Percentiles rank a stretch among this genome's conserved stretches.
These are phyloP conservation scores for Leishmania arabica DNA, from an alignment of 208 protist genomes.

Conservation along the genomic window DNA sequence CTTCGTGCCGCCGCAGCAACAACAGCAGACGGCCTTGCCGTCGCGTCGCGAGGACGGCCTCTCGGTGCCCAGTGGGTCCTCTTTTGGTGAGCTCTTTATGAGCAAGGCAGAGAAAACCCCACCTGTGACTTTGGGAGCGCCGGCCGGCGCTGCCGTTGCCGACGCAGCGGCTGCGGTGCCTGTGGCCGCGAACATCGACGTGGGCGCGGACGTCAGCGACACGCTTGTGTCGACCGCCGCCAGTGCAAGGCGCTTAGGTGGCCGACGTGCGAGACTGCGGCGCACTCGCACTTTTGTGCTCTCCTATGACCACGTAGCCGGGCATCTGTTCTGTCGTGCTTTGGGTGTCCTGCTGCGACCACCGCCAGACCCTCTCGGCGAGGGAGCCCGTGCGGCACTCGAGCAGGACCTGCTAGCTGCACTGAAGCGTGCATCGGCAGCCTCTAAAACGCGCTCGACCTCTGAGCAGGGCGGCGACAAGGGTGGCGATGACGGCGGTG, in stretches of 20 bases:
- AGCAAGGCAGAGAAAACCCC: slow-evolving; percentile 2
- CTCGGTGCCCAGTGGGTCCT: neutral
- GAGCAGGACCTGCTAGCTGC: slow-evolving; percentile 42
- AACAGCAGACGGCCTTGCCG: neutral
- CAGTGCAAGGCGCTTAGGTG: slow-evolving; percentile 2
- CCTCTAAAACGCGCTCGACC: neutral
- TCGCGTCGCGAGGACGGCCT: slow-evolving; percentile 7
- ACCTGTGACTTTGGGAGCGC: neutral
- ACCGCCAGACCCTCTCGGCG: slow-evolving; percentile 16
- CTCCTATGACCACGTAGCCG: slow-evolving; percentile 61
- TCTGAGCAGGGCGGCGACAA: slow-evolving; percentile 8
- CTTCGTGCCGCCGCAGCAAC: neutral
- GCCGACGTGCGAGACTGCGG: slow-evolving; percentile 13
- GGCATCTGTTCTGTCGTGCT: slow-evolving; percentile 66
- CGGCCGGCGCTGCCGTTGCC: neutral
- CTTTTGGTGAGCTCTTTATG: slow-evolving; percentile 20
- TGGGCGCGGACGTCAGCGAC: slow-evolving; percentile 10
- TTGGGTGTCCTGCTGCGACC: slow-evolving; percentile 37
- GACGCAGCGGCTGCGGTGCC: neutral
- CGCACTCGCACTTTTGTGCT: slow-evolving; percentile 43
- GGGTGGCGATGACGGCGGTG: slow-evolving; percentile 3
- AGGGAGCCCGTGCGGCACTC: slow-evolving; percentile 39
- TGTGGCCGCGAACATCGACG: neutral
- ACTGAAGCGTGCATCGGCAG: slow-evolving; percentile 27
- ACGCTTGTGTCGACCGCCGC: slow-evolving; percentile 1